A percentile compares a stretch with the other conserved stretches of the same genome.
These are phyloP conservation scores for Jacaranda mimosifolia DNA, from an alignment of 257 asterid species.

Conservation along the genomic window DNA sequence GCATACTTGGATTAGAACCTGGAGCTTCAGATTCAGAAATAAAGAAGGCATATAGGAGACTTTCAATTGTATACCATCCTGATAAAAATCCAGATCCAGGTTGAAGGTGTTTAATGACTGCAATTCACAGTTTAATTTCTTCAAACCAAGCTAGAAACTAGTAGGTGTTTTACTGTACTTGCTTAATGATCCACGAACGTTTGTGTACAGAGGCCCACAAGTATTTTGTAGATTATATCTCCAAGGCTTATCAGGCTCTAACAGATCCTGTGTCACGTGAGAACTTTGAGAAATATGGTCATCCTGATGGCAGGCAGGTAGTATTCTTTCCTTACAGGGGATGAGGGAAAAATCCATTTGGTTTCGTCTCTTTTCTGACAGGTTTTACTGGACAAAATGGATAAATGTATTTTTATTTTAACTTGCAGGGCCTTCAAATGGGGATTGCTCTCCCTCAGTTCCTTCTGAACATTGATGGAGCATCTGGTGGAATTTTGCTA, in stretches of 20 bases:
- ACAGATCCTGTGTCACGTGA: slow-evolving; percentile 98
- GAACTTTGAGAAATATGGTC: slow-evolving; percentile 97
- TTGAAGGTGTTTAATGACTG: slow-evolving; percentile 65
- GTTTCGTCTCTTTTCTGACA: slow-evolving; percentile 26
- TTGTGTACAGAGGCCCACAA: slow-evolving; percentile 84
- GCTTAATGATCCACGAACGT: slow-evolving; percentile 37
- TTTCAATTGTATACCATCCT: slow-evolving; percentile 96
- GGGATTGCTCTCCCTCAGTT: slow-evolving; percentile 98
- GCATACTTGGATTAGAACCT: slow-evolving; percentile 90
- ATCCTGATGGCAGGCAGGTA: slow-evolving; percentile 99
- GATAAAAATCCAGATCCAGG: slow-evolving; percentile 99
- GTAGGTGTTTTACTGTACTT: slow-evolving; percentile 27
- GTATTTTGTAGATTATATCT: slow-evolving; percentile 85
- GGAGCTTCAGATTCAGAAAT: slow-evolving; percentile 95
- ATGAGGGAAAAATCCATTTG: slow-evolving; percentile 19
- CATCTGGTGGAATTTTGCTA: slow-evolving; percentile 92
- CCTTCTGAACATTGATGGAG: slow-evolving; percentile 89
- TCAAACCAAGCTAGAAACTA: slow-evolving; percentile 22
- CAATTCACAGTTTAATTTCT: slow-evolving; percentile 31
- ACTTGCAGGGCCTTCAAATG: slow-evolving; percentile 87
- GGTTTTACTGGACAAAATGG: slow-evolving; percentile 31
- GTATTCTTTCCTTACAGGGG: slow-evolving; percentile 21
- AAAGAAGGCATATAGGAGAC: slow-evolving; percentile 97
- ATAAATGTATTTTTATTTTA: slow-evolving; percentile 28
- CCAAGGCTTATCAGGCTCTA: slow-evolving; percentile 99